Base-by-base conservation (phyloP, 2,329 filamentous ascomycete species). In the Curvularia verruculosa region DNA sequence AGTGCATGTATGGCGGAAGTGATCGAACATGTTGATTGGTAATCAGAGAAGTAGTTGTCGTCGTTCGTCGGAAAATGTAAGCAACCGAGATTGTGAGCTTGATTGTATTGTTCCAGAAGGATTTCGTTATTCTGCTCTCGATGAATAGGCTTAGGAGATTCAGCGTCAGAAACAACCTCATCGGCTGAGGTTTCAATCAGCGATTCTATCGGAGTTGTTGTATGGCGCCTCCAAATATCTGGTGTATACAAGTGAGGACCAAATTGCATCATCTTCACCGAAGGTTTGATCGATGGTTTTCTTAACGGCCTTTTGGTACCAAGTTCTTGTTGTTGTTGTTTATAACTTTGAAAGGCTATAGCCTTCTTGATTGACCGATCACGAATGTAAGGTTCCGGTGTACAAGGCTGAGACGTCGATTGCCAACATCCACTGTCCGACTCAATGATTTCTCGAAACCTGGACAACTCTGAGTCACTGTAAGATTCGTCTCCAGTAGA, bases 261-360 rank as follows among this genome's bases (percentile, higher is more conserved):
- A 21, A 81, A 80, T 64, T 79, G 83, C 79, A 84, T 84, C 79
- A 85, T 82, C 66, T 81, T 84, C 41, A 81, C 43, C 77, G 80
- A 66, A 29, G 53, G 55, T 43, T 64, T 54, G 15, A 56, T 49
- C 3, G 62, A 52, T 23, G 64, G 54, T 40, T 64, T 73, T 44
- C 63, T 72, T 2, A 53, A 43, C 1, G 56, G 49, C 24, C 71
- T 74, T 12, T 67, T 64, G 24, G 70, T 59, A 1, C 67, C 67
- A 68, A 61, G 34, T 64, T n/a, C n/a, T n/a, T n/a, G n/a, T n/a
- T n/a, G n/a, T n/a, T n/a, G 57, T 34, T 60, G 41, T 21, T 65
- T 59, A 37, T 59, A 61, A 45, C 65, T 60, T 41, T 64, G 62
- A 43, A 64, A 71, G 21, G 67, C 66, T 3, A 59, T 57, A 56